A percentile compares a stretch with the other conserved stretches of the same genome.
Conservation (phyloP, 768 basidiomycete species). For the Suillus lakei region DNA sequence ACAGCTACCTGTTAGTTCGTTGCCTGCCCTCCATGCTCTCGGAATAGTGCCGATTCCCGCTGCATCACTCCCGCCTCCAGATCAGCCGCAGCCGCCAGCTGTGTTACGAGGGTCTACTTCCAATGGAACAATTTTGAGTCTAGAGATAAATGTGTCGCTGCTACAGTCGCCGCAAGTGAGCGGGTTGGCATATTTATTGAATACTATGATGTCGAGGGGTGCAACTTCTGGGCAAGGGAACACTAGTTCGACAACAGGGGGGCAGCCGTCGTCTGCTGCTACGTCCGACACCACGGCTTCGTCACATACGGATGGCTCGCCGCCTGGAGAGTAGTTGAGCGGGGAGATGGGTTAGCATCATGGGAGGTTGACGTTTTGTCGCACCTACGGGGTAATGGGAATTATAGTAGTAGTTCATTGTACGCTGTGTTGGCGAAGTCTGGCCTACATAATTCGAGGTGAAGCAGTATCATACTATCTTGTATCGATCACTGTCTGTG, state of each 20-base stretch:
- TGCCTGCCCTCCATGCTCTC: constrained; percentile 64
- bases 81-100: constrained; percentile 74
- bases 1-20: constrained; percentile 65
- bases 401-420: neutral
- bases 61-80: constrained; percentile 53
- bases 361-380: neutral
- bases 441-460: neutral
- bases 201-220: constrained; percentile 65
- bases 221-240: constrained; percentile 27
- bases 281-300: neutral
- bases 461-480: neutral
- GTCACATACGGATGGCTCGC: neutral
- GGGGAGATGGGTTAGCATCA: neutral
- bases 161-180: constrained; percentile 80
- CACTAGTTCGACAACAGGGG: constrained; percentile 2
- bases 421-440: neutral
- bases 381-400: neutral
- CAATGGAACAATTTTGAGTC: constrained; percentile 71
- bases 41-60: constrained; percentile 76
- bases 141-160: constrained; percentile 80
- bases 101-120: constrained; percentile 73
- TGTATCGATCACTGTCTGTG: neutral
- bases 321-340: neutral
- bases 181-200: constrained; percentile 72
- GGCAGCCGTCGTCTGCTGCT: neutral